Base-by-base conservation (phyloP, 2,329 filamentous ascomycete genomes). In the Zymoseptoria pseudotritici region DNA sequence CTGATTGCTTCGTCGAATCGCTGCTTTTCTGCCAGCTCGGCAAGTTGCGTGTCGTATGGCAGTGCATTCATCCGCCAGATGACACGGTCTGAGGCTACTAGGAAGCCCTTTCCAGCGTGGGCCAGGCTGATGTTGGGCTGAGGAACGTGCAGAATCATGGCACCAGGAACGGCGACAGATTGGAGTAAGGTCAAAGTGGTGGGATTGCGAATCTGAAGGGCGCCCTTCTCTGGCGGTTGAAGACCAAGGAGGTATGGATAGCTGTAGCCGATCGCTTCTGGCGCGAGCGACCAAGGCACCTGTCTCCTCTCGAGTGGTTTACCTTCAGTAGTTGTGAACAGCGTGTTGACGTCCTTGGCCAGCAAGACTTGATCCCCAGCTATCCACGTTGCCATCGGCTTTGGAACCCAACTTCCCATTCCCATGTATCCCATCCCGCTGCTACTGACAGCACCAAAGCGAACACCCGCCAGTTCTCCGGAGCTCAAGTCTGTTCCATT, bases 341-440 rank as follows among this genome's bases (percentile, higher is more conserved):
- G 78, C 1, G 92, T 96, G 73, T 97, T 96, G 69, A 97, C 91
- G 68, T 99, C 94, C 74, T 96, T 96, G n/a, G 93, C 91, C n/a
- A 99, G 81, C 60, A 99, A 77, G 72, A 97, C 84, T 75, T 97
- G 85, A 4, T 90, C 89, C 64, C 95, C 89, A 2, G 85, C 84
- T 11, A 99, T 80, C 66, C 88, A 88, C 5, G 92, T 87, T 5
- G 90, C 90, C 68, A 99, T 81, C 6, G 94, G 95, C 70, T 90
- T 95, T 1, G 94, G 93, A 58, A 93, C 90, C 78, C 91, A 94
- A 50, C 90, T 89, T 55, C 90, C 91, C 72, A 97, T 86, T 1
- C 93, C 93, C 83, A 97, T 96, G 71, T 97, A 97, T 52, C 92
- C 91, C 91, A 97, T 97, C 54, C 91, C 90, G 7, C 88, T 89